Percentiles rank a stretch among this genome's conserved stretches.
phyloP scores from a whole-genome alignment of 768 basidiomycete species.

The Boletus rubroflammeus region DNA sequence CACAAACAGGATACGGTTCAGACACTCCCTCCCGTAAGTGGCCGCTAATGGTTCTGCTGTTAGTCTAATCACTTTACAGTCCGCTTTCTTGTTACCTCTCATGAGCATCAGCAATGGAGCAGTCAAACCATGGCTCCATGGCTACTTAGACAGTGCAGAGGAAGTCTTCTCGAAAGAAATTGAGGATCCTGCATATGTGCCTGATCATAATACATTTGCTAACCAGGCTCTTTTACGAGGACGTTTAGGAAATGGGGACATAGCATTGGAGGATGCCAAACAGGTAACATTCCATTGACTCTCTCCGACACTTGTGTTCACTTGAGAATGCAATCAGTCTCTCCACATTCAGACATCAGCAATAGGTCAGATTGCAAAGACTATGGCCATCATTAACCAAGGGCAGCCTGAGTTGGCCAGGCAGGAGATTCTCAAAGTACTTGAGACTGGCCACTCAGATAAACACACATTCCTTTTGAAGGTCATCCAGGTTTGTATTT shows the following conservation, averaged over 20 bases:
- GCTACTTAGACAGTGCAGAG: constrained; percentile 7
- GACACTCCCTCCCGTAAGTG: constrained; percentile 4
- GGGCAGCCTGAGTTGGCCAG: neutral
- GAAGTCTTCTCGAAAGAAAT: constrained; percentile 11
- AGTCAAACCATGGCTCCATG: constrained; percentile 19
- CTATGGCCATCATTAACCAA: constrained; percentile 6
- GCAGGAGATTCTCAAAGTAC: neutral
- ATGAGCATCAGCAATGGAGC: constrained; percentile 17
- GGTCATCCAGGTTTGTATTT: constrained; percentile 10
- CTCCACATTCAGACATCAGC: constrained; percentile 7
- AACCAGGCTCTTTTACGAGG: constrained; percentile 15
- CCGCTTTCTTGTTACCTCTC: constrained; percentile 10
- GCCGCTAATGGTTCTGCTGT: neutral
- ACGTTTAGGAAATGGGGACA: neutral
- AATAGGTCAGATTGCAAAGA: constrained; percentile 16
- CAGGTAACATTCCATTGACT: neutral
- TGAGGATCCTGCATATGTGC: neutral
- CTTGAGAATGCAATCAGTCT: constrained; percentile 1
- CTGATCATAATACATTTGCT: constrained; percentile 6
- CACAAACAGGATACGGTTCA: constrained; percentile 2
- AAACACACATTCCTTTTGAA: constrained; percentile 2
- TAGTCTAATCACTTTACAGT: neutral
- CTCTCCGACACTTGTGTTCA: neutral
- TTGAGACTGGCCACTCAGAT: neutral
- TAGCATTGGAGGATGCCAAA: constrained; percentile 12